phyloP scores from a whole-genome alignment of 2,329 filamentous ascomycete genomes.

The Rachicladosporium sp. region DNA sequence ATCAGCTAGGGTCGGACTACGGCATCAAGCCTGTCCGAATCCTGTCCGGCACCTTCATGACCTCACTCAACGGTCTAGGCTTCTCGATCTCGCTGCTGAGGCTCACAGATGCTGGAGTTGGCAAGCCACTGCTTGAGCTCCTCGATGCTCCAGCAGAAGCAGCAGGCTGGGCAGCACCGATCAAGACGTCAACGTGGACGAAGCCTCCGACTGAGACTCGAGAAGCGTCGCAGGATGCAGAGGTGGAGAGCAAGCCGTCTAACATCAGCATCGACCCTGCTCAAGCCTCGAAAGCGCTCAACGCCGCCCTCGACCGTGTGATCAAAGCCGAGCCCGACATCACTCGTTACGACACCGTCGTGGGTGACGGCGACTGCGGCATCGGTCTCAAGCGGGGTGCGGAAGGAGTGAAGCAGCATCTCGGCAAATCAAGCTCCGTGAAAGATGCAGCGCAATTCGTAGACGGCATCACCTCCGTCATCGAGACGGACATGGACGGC shows the following conservation, averaged over 20 bases:
- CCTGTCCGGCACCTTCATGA: constrained; percentile 58
- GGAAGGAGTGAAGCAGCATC: constrained; percentile 43
- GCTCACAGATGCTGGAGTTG: constrained; percentile 47
- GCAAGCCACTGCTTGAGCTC: constrained; percentile 52
- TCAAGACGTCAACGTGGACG: constrained; percentile 46
- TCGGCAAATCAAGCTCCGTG: constrained; percentile 22
- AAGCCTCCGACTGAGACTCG: constrained; percentile 28
- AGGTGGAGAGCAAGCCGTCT: constrained; percentile 37
- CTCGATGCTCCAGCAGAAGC: constrained; percentile 57
- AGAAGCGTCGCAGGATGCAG: constrained; percentile 26
- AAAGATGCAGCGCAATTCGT: constrained; percentile 47
- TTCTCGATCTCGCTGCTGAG: constrained; percentile 59
- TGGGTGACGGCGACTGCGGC: constrained; percentile 84
- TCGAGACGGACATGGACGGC: constrained; percentile 63
- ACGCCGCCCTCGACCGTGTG: constrained; percentile 46
- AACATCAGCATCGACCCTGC: constrained; percentile 43
- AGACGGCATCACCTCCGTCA: constrained; percentile 47
- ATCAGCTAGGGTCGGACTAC: constrained; percentile 46
- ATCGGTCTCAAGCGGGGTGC: constrained; percentile 76
- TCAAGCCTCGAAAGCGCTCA: constrained; percentile 40
- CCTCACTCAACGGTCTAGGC: constrained; percentile 57
- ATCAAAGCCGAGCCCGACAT: constrained; percentile 53
- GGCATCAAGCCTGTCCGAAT: constrained; percentile 50
- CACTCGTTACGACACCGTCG: constrained; percentile 62
- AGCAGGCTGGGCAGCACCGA: constrained; percentile 54